Evolutionary conservation across 1,284 basidiomycete species (phyloP).

Genomic region (Volvariella surrecta): DNA sequence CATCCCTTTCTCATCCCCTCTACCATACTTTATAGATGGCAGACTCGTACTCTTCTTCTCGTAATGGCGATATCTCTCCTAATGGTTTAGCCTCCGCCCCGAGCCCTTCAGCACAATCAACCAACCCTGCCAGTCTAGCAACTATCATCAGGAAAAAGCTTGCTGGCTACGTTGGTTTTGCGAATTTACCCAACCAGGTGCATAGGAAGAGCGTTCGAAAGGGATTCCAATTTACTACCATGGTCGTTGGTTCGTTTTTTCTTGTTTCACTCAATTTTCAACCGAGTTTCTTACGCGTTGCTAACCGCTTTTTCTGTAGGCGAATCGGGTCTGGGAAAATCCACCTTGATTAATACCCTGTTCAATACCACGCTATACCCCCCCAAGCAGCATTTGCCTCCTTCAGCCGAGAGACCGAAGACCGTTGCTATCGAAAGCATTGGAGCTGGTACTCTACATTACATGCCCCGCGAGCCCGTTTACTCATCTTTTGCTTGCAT

Average conservation of each 20-base stretch:
- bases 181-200: constrained; percentile 95
- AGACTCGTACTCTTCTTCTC: constrained; percentile 61
- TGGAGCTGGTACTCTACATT: constrained; percentile 69
- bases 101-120: constrained; percentile 45
- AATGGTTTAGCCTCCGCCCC: constrained; percentile 55
- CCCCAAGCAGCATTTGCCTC: constrained; percentile 74
- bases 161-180: constrained; percentile 78
- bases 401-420: constrained; percentile 80
- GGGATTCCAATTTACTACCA: constrained; percentile 93
- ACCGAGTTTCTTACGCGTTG: constrained; percentile 15
- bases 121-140: constrained; percentile 29
- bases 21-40: constrained; percentile 45
- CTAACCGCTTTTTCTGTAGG: constrained; percentile 39
- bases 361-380: constrained; percentile 94
- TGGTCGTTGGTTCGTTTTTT: constrained; percentile 85
- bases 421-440: constrained; percentile 96
- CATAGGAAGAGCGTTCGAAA: constrained; percentile 95
- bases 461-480: constrained; percentile 14
- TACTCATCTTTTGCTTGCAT: constrained; percentile 22
- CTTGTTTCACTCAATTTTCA: constrained; percentile 14
- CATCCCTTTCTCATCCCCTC: constrained; percentile 16
- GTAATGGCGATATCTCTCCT: constrained; percentile 50
- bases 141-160: constrained; percentile 85
- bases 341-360: constrained; percentile 94
- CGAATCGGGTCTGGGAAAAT: constrained; percentile 96